phyloP scores from a whole-genome alignment of 495 filamentous ascomycete genomes.

The Talaromyces liani region DNA sequence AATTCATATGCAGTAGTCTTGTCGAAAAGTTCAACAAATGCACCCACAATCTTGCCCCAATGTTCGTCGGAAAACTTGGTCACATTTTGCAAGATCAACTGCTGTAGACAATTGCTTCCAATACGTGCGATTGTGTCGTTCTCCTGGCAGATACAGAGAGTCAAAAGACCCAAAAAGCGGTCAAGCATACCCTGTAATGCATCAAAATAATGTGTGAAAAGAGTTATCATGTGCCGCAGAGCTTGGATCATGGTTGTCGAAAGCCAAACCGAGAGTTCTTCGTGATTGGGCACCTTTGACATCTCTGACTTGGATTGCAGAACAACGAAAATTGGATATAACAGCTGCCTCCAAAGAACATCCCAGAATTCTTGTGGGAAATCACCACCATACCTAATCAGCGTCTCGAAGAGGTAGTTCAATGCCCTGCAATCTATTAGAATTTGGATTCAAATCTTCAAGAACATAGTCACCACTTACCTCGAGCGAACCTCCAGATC shows the following conservation, averaged over 20 bases:
- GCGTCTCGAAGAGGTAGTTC: slow-evolving; percentile 90
- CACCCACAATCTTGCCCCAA: slow-evolving; percentile 88
- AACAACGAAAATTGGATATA: slow-evolving; percentile 98
- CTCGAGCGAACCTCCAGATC: slow-evolving; percentile 91
- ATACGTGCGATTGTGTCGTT: slow-evolving; percentile 98
- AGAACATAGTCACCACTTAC: slow-evolving; percentile 18
- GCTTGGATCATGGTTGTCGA: slow-evolving; percentile 99
- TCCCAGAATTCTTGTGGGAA: slow-evolving; percentile 98
- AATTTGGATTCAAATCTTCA: not conserved
- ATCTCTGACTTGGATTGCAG: slow-evolving; percentile 93
- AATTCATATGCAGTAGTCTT: slow-evolving; percentile 90
- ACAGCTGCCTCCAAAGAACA: slow-evolving; percentile 90
- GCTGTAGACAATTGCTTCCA: slow-evolving; percentile 94
- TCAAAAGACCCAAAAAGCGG: slow-evolving; percentile 84
- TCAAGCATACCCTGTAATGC: slow-evolving; percentile 94
- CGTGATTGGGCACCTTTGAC: slow-evolving; percentile 84
- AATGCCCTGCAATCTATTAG: slow-evolving; percentile 54
- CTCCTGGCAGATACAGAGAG: slow-evolving; percentile 96
- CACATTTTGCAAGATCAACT: slow-evolving; percentile 92
- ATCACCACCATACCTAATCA: slow-evolving; percentile 82
- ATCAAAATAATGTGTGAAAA: slow-evolving; percentile 98
- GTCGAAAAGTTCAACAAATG: slow-evolving; percentile 92
- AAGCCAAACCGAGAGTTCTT: slow-evolving; percentile 97
- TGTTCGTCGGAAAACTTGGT: slow-evolving; percentile 79
- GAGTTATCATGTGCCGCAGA: slow-evolving; percentile 91